These are phyloP conservation scores for Pleurotus citrinopileatus DNA, from an alignment of 768 basidiomycete genomes.

Conservation along the genomic window DNA sequence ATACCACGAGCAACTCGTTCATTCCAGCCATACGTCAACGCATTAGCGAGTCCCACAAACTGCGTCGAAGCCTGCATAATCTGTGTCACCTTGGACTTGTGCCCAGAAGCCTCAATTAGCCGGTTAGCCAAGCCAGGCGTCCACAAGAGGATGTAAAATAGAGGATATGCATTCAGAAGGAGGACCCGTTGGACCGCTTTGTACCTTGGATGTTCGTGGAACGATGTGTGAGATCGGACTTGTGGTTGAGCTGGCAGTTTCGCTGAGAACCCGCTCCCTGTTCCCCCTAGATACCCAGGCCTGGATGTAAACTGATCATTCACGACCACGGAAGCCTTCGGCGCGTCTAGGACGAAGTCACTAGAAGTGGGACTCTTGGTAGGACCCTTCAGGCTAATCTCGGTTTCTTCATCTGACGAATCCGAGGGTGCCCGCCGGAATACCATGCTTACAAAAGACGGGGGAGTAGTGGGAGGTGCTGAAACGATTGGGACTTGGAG, in stretches of 20 bases:
- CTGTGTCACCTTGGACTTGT: conserved; percentile 4
- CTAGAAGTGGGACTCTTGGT: background rate
- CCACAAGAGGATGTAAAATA: conserved; percentile 16
- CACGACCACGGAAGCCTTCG: too few relatives aligned
- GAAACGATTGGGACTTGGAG: background rate
- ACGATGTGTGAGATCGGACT: background rate
- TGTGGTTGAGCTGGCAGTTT: background rate
- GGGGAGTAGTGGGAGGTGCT: background rate
- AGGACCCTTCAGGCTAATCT: background rate
- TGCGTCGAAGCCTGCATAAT: conserved; percentile 13
- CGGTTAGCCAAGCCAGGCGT: conserved; percentile 14
- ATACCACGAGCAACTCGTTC: conserved; percentile 8
- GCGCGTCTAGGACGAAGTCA: background rate
- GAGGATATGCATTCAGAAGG: conserved; percentile 15
- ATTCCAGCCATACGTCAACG: conserved; percentile 14
- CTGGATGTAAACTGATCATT: too few relatives aligned
- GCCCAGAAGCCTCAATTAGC: conserved; percentile 13
- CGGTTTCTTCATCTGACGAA: background rate
- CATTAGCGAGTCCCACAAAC: conserved; percentile 14
- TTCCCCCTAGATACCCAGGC: too few relatives aligned
- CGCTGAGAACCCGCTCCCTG: too few relatives aligned
- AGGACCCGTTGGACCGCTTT: conserved; percentile 6
- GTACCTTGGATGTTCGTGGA: background rate
- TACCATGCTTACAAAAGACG: background rate
- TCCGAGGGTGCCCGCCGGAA: background rate